These are phyloP conservation scores for Lavandula angustifolia DNA, from an alignment of 257 asterid genomes.

Conservation along the genomic window DNA sequence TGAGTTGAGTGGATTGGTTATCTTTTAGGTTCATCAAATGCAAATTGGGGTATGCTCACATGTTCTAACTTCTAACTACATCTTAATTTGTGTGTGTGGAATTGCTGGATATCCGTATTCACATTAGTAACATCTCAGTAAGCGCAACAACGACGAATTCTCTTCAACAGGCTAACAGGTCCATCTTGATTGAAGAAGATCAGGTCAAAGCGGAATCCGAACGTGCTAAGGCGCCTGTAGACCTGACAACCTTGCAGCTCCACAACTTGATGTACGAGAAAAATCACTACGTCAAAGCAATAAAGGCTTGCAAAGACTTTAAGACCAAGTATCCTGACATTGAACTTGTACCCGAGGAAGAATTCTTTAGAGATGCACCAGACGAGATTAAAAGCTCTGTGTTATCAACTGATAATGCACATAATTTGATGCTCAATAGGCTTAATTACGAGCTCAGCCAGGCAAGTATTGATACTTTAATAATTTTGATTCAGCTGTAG, in stretches of 20 bases:
- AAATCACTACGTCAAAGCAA: slow-evolving; percentile 92
- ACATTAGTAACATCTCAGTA: background rate
- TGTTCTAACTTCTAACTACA: slow-evolving; percentile 1
- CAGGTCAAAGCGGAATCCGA: slow-evolving; percentile 83
- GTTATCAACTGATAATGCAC: slow-evolving; percentile 63
- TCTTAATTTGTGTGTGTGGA: background rate
- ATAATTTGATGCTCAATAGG: slow-evolving; percentile 90
- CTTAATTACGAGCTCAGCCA: slow-evolving; percentile 88
- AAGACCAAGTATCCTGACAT: slow-evolving; percentile 88
- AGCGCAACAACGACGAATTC: slow-evolving; percentile 23
- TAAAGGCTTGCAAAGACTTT: slow-evolving; percentile 94
- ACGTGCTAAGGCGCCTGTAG: slow-evolving; percentile 87
- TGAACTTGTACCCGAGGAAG: slow-evolving; percentile 91
- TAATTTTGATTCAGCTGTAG: background rate
- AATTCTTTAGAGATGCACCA: slow-evolving; percentile 77
- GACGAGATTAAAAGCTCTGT: slow-evolving; percentile 68
- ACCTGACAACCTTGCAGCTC: slow-evolving; percentile 88
- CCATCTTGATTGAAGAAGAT: slow-evolving; percentile 96
- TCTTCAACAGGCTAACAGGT: slow-evolving; percentile 75
- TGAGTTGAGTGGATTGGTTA: slow-evolving; percentile 1
- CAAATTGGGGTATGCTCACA: background rate
- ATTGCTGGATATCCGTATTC: background rate
- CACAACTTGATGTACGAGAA: slow-evolving; percentile 96
- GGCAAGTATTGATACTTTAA: slow-evolving; percentile 44
- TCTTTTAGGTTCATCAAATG: background rate